Conservation (phyloP, 495 filamentous ascomycete genomes). For the Pyrenula massariospora region DNA sequence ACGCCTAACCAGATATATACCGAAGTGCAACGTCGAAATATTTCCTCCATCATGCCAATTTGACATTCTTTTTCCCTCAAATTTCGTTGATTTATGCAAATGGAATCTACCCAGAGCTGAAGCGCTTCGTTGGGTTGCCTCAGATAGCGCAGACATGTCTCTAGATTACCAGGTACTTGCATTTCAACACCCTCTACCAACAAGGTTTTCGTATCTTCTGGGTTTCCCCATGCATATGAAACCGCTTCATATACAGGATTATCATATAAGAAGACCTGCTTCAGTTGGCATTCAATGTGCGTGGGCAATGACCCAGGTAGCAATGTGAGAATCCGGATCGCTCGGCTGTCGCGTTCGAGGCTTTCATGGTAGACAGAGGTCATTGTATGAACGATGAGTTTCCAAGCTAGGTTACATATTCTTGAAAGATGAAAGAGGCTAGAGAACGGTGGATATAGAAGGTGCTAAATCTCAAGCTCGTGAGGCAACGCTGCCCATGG, state of each 20-base stretch:
- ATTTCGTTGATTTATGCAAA: constrained; percentile 14
- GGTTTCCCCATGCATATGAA: constrained; percentile 26
- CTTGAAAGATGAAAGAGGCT: too few relatives aligned
- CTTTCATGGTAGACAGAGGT: too few relatives aligned
- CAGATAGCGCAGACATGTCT: constrained; percentile 7
- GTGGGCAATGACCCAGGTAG: neutral
- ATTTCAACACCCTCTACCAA: neutral
- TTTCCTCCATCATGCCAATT: constrained; percentile 10
- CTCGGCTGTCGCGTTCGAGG: neutral
- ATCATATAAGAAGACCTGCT: neutral
- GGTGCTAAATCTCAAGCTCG: too few relatives aligned
- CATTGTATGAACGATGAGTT: too few relatives aligned
- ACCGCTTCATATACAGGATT: constrained; percentile 18
- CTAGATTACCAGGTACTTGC: constrained; percentile 6
- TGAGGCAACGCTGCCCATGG: too few relatives aligned
- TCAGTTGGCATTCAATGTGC: neutral
- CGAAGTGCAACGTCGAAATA: constrained; percentile 6
- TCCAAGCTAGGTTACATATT: too few relatives aligned
- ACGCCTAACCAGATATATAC: constrained; percentile 11
- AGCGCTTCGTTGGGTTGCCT: neutral
- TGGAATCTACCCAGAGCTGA: constrained; percentile 10
- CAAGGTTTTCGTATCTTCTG: neutral
- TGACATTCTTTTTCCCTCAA: constrained; percentile 8
- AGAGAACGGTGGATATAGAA: too few relatives aligned
- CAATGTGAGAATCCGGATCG: neutral